Conservation (phyloP, 2,329 filamentous ascomycete species). For the Neofusicoccum ribis region DNA sequence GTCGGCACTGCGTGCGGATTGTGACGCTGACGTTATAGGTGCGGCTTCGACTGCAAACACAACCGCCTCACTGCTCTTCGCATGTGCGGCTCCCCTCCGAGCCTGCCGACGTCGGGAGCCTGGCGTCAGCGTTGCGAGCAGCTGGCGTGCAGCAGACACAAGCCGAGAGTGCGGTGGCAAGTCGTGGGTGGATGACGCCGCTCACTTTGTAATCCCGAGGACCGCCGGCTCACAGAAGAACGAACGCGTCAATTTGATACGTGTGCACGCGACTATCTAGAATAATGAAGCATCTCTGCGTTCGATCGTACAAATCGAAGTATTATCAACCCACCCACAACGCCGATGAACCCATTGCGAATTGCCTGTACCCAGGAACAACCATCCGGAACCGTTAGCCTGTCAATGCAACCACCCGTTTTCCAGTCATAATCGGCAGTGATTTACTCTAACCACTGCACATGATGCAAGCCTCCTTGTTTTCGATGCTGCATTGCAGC, state of each 20-base stretch:
- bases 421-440: background rate
- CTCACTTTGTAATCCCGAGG: background rate
- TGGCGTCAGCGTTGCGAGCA: no score
- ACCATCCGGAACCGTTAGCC: background rate
- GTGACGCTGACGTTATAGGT: no score
- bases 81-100: no score
- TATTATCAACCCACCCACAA: background rate
- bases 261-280: background rate
- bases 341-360: slow-evolving; percentile 1
- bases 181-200: no score
- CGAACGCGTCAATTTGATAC: background rate
- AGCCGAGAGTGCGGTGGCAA: no score
- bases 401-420: slow-evolving; percentile 2
- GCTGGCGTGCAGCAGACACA: no score
- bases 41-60: no score
- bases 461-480: slow-evolving; percentile 93
- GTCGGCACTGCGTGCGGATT: no score
- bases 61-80: no score
- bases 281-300: background rate
- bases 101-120: no score
- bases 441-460: slow-evolving; percentile 53
- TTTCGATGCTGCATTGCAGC: slow-evolving; percentile 93
- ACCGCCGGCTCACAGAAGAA: background rate
- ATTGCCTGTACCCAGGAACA: background rate
- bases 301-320: background rate